Evolutionary conservation across 495 filamentous ascomycete genomes (phyloP).

Genomic region (Podospora pseudopauciseta): DNA sequence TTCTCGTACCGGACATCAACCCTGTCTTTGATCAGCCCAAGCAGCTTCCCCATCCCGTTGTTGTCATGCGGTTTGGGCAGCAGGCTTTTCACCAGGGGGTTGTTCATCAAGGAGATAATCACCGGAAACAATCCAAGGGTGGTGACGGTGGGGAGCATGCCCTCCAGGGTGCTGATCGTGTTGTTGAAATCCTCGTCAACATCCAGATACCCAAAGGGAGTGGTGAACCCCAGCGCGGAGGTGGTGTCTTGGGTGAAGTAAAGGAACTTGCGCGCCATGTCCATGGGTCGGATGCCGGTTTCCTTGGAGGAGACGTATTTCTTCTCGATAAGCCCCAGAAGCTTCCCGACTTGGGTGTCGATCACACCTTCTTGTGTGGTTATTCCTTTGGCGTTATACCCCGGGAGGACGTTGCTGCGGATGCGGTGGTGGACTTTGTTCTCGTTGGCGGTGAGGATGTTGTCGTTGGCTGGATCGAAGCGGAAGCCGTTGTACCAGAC

Average conservation of each 20-base stretch:
- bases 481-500: slow-evolving; percentile 22
- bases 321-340: slow-evolving; percentile 20
- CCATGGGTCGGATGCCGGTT: slow-evolving; percentile 24
- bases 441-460: slow-evolving; percentile 18
- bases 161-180: slow-evolving; percentile 16
- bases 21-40: background rate
- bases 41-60: background rate
- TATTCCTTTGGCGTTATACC: slow-evolving; percentile 14
- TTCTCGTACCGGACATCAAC: background rate
- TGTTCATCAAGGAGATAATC: background rate
- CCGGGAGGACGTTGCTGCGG: slow-evolving; percentile 10
- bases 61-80: slow-evolving; percentile 8
- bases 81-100: background rate
- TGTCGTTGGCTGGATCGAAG: slow-evolving; percentile 23
- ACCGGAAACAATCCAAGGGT: background rate
- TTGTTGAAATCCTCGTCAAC: slow-evolving; percentile 38
- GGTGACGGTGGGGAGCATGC: slow-evolving; percentile 5
- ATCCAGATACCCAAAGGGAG: slow-evolving; percentile 37
- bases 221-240: slow-evolving; percentile 38
- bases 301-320: slow-evolving; percentile 16
- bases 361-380: slow-evolving; percentile 2
- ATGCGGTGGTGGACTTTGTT: slow-evolving; percentile 23
- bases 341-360: slow-evolving; percentile 17
- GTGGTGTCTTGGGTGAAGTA: slow-evolving; percentile 43
- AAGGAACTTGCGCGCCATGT: slow-evolving; percentile 32